Percentiles rank a stretch among this genome's conserved stretches.
Conservation (phyloP, 129 eudicot genomes). For the Escallonia herrerae region DNA sequence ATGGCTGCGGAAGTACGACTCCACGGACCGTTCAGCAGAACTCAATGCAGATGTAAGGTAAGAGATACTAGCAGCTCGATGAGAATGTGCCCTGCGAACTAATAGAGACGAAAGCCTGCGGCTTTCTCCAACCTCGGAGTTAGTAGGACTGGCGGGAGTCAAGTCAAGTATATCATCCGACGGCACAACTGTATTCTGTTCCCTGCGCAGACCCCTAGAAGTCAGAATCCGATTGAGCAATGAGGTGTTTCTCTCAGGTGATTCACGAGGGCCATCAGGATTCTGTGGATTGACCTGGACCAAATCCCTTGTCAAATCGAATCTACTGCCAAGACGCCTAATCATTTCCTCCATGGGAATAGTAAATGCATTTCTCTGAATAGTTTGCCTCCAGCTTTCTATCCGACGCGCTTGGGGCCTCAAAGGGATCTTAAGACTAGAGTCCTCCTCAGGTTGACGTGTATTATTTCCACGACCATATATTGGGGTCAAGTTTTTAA, state of each 20-base stretch:
- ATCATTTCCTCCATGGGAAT: slow-evolving; percentile 91
- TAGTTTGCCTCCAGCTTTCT: slow-evolving; percentile 78
- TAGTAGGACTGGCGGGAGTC: slow-evolving; percentile 18
- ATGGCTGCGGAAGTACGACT: slow-evolving; percentile 39
- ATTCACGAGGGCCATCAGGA: slow-evolving; percentile 32
- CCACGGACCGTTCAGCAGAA: slow-evolving; percentile 56
- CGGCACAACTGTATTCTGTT: slow-evolving; percentile 20
- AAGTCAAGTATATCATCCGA: slow-evolving; percentile 44
- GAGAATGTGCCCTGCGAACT: slow-evolving; percentile 35
- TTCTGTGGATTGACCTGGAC: slow-evolving; percentile 30
- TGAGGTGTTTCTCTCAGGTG: slow-evolving; percentile 38
- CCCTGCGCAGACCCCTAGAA: slow-evolving; percentile 61
- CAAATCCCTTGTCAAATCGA: slow-evolving; percentile 68
- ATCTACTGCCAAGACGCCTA: slow-evolving; percentile 65
- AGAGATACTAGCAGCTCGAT: slow-evolving; percentile 27
- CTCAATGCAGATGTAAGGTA: slow-evolving; percentile 38
- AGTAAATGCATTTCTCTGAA: slow-evolving; percentile 52
- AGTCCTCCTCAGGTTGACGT: slow-evolving; percentile 35
- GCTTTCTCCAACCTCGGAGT: slow-evolving; percentile 34
- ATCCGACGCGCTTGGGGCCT: slow-evolving; percentile 71
- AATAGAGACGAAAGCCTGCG: slow-evolving; percentile 32
- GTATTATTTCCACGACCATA: slow-evolving; percentile 54
- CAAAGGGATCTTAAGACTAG: slow-evolving; percentile 51
- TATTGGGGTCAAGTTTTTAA: slow-evolving; percentile 73
- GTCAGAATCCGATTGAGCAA: slow-evolving; percentile 53